phyloP scores from a whole-genome alignment of 2,329 filamentous ascomycete genomes.

The Neonectria magnoliae region DNA sequence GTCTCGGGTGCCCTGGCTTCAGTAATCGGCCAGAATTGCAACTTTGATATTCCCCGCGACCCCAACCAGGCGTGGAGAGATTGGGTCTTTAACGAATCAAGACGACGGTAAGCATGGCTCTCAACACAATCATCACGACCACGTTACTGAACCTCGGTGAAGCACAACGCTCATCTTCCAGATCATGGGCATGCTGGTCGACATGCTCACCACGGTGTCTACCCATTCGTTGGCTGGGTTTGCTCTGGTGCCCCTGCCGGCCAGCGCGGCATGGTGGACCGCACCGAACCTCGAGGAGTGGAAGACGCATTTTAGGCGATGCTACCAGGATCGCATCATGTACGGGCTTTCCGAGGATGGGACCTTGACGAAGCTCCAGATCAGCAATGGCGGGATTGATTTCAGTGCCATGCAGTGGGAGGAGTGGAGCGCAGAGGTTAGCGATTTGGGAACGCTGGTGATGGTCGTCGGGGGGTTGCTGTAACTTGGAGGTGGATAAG shows the following conservation, averaged over 20 bases:
- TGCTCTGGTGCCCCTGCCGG: not conserved
- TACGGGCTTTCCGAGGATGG: not conserved
- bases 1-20: not conserved
- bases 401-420: not conserved
- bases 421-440: not conserved
- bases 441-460: not conserved
- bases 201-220: not conserved
- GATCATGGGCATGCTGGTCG: not conserved
- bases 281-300: not conserved
- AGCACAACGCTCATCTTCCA: not conserved
- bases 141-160: not conserved
- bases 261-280: not conserved
- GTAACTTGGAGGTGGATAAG: too few relatives aligned
- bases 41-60: not conserved
- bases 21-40: not conserved
- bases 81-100: not conserved
- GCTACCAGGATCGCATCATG: not conserved
- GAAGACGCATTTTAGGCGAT: not conserved
- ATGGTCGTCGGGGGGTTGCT: not conserved
- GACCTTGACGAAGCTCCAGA: not conserved
- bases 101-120: not conserved
- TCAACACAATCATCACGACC: not conserved
- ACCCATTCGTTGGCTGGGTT: not conserved
- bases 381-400: not conserved
- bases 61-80: not conserved